Conservation (phyloP, 345 rosid species). For the Boechera divaricarpa region DNA sequence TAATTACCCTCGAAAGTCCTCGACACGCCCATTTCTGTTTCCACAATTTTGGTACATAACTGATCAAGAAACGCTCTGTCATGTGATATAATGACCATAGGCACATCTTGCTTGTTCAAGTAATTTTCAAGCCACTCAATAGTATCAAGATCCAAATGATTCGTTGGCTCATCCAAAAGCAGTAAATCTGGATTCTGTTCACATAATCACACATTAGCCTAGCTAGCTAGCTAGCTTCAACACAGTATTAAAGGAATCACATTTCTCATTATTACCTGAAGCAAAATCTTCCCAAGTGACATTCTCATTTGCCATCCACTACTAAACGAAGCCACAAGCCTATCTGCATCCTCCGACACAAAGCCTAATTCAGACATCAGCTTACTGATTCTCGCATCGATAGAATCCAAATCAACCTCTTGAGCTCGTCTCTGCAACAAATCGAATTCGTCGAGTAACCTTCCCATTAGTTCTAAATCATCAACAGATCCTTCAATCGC, state of each 20-base stretch:
- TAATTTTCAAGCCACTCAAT: constrained; percentile 96
- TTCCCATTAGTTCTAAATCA: constrained; percentile 92
- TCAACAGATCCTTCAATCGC: constrained; percentile 73
- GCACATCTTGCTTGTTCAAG: constrained; percentile 81
- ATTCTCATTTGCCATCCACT: constrained; percentile 99
- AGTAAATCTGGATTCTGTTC: constrained; percentile 85
- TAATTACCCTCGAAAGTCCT: constrained; percentile 84
- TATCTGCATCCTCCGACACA: constrained; percentile 68
- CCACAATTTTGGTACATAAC: constrained; percentile 91
- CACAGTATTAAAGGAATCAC: background rate
- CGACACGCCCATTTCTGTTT: constrained; percentile 93
- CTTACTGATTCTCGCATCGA: constrained; percentile 81
- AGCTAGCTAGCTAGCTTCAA: background rate
- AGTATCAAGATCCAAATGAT: constrained; percentile 91
- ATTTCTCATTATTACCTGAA: constrained; percentile 63
- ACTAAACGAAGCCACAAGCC: constrained; percentile 92
- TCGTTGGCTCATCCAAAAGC: constrained; percentile 94
- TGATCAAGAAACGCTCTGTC: constrained; percentile 97
- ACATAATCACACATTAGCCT: constrained; percentile 20
- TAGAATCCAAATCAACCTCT: constrained; percentile 63
- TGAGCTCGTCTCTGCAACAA: constrained; percentile 81
- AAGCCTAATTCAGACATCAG: constrained; percentile 89
- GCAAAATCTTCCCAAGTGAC: constrained; percentile 90
- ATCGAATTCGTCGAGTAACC: constrained; percentile 89
- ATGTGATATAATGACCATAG: constrained; percentile 92